These are phyloP conservation scores for Arthrobotrys pseudoclavata DNA, from an alignment of 2,329 filamentous ascomycete species.

Conservation along the genomic window DNA sequence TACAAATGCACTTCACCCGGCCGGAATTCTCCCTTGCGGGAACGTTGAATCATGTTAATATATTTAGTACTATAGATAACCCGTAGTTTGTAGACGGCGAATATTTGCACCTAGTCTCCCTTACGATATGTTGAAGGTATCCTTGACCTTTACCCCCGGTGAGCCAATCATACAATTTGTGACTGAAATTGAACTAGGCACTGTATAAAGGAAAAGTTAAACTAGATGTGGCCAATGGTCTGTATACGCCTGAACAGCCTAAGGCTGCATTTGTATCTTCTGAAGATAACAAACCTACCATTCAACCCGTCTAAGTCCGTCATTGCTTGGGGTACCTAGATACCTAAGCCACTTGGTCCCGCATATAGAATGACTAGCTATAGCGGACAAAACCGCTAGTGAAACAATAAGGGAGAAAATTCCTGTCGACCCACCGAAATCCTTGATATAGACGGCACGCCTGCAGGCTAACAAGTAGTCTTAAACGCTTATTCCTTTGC, in stretches of 20 bases:
- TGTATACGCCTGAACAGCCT: neutral
- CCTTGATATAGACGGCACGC: slow-evolving; percentile 4
- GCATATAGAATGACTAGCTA: neutral
- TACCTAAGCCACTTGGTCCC: neutral
- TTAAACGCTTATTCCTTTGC: neutral
- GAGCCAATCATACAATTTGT: neutral
- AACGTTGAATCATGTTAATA: neutral
- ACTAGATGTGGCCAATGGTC: neutral
- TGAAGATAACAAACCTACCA: too few species aligned
- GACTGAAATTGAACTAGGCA: neutral
- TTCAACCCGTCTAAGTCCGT: too few species aligned
- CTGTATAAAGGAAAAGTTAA: too few species aligned
- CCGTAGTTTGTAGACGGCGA: slow-evolving; percentile 4
- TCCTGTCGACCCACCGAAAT: neutral
- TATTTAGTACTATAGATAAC: neutral
- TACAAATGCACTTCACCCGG: neutral
- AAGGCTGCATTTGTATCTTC: neutral
- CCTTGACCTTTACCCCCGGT: neutral
- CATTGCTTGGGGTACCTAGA: neutral
- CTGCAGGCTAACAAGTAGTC: neutral
- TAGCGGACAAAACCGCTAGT: neutral
- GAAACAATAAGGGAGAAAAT: slow-evolving; percentile 7
- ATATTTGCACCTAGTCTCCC: neutral
- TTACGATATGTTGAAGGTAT: neutral
- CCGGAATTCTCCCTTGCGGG: neutral